Base-by-base conservation (phyloP, 2,329 filamentous ascomycete genomes). In the Colletotrichum truncatum region DNA sequence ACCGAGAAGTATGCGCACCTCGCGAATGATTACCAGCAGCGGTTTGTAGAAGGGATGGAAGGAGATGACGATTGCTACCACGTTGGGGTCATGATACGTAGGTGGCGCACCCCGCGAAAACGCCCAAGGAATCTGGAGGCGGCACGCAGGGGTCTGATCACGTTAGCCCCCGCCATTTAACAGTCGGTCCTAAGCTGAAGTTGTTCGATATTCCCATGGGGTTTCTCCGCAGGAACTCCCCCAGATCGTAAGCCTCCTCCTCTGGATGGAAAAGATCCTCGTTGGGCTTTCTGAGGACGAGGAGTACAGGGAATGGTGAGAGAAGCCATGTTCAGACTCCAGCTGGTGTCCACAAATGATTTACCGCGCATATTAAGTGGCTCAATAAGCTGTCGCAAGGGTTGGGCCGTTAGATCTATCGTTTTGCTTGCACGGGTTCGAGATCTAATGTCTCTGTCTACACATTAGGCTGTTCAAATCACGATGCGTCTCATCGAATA, bases 61-160 rank as follows among this genome's bases (percentile, higher is more conserved):
- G 10, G 5, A 38, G 54, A 46, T 46, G 60, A 45, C 60, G 54
- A 59, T 64, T 51, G 38, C 46, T 64, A 11, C 54, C 30, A 14
- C 18, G 38, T 64, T 51, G 23, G 45, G 54, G 11, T 25, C n/a
- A 16, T n/a, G 6, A 18, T 43, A 39, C 53, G 59, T 62, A 30
- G 34, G n/a, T 49, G 41, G 52, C 52, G 41, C 59, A 39, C 23
- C 41, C 32, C 16, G 28, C 38, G 39, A 28, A 56, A 55, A 18
- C 26, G 14, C 16, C 39, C 16, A 34, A 18, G 18, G 32, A 38
- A 43, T 21, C 43, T 21, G 21, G 53, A 36, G 43, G 12, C 30
- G 41, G 43, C 43, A 23, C 34, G 14, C 28, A 28, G 12, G 18
- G 60, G 54, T 58, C 60, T 28, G 53, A 45, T 16, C 21, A 21